Base-by-base conservation (phyloP, 805 yeast species). In the Candida hungchunana region DNA sequence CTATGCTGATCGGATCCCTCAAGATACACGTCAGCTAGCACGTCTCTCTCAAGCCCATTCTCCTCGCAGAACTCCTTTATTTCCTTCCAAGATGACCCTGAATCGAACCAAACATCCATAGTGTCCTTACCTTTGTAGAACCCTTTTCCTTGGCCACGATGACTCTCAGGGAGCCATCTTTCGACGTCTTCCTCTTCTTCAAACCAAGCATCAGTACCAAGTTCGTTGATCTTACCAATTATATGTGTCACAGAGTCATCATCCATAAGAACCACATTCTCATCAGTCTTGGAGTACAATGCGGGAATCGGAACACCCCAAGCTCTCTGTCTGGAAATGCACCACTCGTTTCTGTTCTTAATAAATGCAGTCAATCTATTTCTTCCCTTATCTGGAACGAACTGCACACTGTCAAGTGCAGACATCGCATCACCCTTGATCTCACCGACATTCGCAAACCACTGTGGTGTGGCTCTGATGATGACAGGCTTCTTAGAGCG, bases 301-400 rank as follows among this genome's bases (percentile, higher is more conserved):
- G 84, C 93, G 1, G 98, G 97, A 26, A 93, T 83, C 2, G 98
- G 98, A 22, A 93, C 97, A 30, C 99, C 99, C 99, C 99, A 93
- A 14, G 75, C 70, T 46, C 99, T 76, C 58, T 93, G 99, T 50
- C 99, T 70, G 2, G 97, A 89, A 21, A 93, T 88, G 62, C 98
- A 93, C 99, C 99, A 93, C 55, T 93, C 98, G 44, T 78, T 77
- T 60, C 98, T 75, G 32, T 80, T 77, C 15, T 64, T 67, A 19
- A 88, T 71, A 54, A 90, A 93, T 11, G 94, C 75, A 3, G 67
- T 50, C 22, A 93, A 68, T 43, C 97, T 69, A 33, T 74, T 79
- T 20, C 64, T 63, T 2, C 97, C 97, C 10, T 75, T 62, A 31
- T 69, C 75, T 0, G 98, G 98, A 31, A 67, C 62, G 53, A 93